These are phyloP conservation scores for Leccinum disarticulatum DNA, from an alignment of 768 basidiomycete species.

Conservation along the genomic window DNA sequence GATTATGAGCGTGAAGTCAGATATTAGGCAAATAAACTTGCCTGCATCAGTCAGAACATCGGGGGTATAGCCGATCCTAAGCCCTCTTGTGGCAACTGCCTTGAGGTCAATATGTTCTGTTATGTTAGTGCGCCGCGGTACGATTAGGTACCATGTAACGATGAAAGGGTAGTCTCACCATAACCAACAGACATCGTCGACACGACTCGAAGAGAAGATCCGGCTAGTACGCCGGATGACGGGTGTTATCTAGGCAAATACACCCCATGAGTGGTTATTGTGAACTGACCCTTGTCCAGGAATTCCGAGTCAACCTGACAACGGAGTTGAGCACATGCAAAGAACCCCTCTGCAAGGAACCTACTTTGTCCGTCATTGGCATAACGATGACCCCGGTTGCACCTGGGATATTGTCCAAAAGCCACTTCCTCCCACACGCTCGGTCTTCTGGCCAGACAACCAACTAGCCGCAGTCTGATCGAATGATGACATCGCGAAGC, in stretches of 20 bases:
- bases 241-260: slow-evolving; percentile 1
- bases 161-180: slow-evolving; percentile 43
- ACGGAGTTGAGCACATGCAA: not conserved
- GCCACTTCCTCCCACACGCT: slow-evolving; percentile 63
- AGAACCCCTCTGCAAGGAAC: not conserved
- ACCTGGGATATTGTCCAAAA: slow-evolving; percentile 69
- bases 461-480: slow-evolving; percentile 33
- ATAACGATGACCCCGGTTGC: slow-evolving; percentile 63
- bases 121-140: not conserved
- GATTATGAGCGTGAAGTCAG: not conserved
- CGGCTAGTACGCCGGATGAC: slow-evolving; percentile 46
- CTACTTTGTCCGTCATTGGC: slow-evolving; percentile 65
- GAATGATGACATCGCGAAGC: not conserved
- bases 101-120: slow-evolving; percentile 82
- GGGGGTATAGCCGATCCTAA: slow-evolving; percentile 88
- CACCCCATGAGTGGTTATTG: not conserved
- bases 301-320: slow-evolving; percentile 71
- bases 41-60: slow-evolving; percentile 93
- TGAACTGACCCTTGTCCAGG: slow-evolving; percentile 34
- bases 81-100: slow-evolving; percentile 54
- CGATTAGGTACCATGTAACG: not conserved
- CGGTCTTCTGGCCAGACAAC: slow-evolving; percentile 54
- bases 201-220: slow-evolving; percentile 71
- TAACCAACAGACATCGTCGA: slow-evolving; percentile 94
- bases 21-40: slow-evolving; percentile 24